These are phyloP conservation scores for Crassisporium funariophilum DNA, from an alignment of 768 basidiomycete species.

Conservation along the genomic window DNA sequence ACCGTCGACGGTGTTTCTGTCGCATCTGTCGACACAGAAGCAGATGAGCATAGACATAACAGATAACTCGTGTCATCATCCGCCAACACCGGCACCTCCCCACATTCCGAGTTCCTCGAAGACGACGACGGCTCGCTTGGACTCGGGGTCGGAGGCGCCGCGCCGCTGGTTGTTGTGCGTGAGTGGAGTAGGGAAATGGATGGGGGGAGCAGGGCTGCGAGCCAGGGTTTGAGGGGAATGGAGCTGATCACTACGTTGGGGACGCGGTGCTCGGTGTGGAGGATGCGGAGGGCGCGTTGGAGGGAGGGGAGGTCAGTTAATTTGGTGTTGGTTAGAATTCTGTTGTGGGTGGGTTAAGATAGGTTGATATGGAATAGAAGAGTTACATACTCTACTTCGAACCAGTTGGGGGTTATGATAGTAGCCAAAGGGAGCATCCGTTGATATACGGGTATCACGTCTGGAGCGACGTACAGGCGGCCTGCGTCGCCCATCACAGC, in stretches of 20 bases:
- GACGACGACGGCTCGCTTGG: too few species aligned
- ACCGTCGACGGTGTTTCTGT: conserved; percentile 42
- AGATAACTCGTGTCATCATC: not conserved
- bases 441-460: conserved; percentile 87
- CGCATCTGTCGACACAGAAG: not conserved
- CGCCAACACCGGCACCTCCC: not conserved
- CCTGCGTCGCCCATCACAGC: conserved; percentile 96
- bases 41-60: conserved; percentile 4
- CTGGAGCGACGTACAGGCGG: conserved; percentile 81
- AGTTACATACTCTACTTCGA: conserved; percentile 85
- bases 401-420: conserved; percentile 97
- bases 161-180: conserved; percentile 34
- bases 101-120: too few species aligned
- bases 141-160: too few species aligned
- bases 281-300: conserved; percentile 62
- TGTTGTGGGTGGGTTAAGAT: conserved; percentile 30
- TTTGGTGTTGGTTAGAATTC: conserved; percentile 72
- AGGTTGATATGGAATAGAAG: conserved; percentile 18
- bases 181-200: conserved; percentile 38
- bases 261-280: conserved; percentile 78
- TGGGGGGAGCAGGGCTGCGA: conserved; percentile 54
- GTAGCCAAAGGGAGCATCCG: conserved; percentile 80
- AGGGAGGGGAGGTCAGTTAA: conserved; percentile 72
- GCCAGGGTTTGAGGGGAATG: conserved; percentile 69
- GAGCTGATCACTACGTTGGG: conserved; percentile 93